A percentile compares a stretch with the other conserved stretches of the same genome.
These are phyloP conservation scores for Claviceps sp. DNA, from an alignment of 2,329 filamentous ascomycete species.

Conservation along the genomic window DNA sequence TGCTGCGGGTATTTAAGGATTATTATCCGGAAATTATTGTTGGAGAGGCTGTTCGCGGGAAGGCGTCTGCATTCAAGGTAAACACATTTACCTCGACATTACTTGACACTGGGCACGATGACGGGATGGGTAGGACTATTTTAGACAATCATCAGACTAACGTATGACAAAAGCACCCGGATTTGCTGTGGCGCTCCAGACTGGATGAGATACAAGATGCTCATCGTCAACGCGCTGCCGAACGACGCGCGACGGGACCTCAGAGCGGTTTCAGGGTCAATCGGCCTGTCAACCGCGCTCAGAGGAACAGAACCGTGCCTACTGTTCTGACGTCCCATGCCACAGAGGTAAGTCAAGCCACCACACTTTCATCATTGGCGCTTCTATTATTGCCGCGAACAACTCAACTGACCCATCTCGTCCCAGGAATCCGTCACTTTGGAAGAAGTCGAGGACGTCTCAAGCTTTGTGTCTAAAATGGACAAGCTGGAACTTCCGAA, in stretches of 20 bases:
- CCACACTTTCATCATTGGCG: background rate
- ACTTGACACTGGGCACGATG: background rate
- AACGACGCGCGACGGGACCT: conserved; percentile 21
- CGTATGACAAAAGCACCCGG: conserved; percentile 43
- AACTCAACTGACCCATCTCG: background rate
- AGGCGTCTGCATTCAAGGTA: conserved; percentile 49
- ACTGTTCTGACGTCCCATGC: conserved; percentile 62
- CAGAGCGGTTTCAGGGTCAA: conserved; percentile 49
- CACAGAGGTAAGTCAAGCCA: conserved; percentile 38
- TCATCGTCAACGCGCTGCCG: conserved; percentile 33
- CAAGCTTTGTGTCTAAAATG: conserved; percentile 56
- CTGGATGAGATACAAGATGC: conserved; percentile 53
- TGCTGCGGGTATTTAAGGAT: conserved; percentile 76
- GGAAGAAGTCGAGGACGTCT: conserved; percentile 64
- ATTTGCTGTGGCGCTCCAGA: conserved; percentile 58
- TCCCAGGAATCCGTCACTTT: conserved; percentile 47
- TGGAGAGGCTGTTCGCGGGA: conserved; percentile 49
- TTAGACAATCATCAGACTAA: background rate
- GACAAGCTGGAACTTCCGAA: conserved; percentile 72
- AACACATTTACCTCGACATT: background rate
- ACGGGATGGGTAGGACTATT: background rate
- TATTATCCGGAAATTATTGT: conserved; percentile 85
- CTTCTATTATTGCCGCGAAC: background rate
- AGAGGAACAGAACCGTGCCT: conserved; percentile 38
- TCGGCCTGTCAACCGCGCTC: conserved; percentile 23